Evolutionary conservation across 495 filamentous ascomycete genomes (phyloP), one percentile per base, ranked within the genome.

Genomic region (Elasticomyces elasticus): DNA sequence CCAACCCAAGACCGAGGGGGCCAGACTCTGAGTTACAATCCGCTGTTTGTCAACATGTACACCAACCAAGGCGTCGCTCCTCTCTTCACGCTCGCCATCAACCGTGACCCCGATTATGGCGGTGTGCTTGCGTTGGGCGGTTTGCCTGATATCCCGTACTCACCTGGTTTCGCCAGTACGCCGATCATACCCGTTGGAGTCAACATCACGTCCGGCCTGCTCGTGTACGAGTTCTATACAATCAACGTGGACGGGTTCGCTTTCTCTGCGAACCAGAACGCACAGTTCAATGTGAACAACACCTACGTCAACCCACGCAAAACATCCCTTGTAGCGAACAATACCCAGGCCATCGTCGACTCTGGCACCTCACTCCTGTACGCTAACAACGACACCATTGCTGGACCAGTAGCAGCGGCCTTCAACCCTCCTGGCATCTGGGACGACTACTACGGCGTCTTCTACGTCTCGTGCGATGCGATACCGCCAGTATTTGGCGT

Each of bases 31-130:
- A 56, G 64, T 0, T 85, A 85, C 67, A 73, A 69, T 38, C 79
- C 81, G 0, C 60, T 85, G 27, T 74, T 86, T 52, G 76, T 69
- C 13, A 76, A 56, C 46, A 80, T 83, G 76, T 72, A 75, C 44
- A 60, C 70, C 28, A 67, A 79, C 51, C 74, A 74, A 4, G 60
- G 72, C 23, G 69, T 80, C 1, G 64, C 72, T 4, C 76, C 81
- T 0, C 58, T 81, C 49, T 86, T 84, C 72, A 74, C 65, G 51
- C 65, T 79, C 15, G 74, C 76, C 38, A 67, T 79, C 47, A 23
- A 57, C 45, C 55, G 65, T 22, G 48, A 51, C 12, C 44, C 56
- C 10, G 50, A 35, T 17, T 56, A 56, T 19, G 63, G 63, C 35
- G 64, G 67, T 42, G 28, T 67, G 23, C 53, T 84, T 0, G 75